Conservation (phyloP, 352 stramenopile genomes). For the Plasmopara viticola region DNA sequence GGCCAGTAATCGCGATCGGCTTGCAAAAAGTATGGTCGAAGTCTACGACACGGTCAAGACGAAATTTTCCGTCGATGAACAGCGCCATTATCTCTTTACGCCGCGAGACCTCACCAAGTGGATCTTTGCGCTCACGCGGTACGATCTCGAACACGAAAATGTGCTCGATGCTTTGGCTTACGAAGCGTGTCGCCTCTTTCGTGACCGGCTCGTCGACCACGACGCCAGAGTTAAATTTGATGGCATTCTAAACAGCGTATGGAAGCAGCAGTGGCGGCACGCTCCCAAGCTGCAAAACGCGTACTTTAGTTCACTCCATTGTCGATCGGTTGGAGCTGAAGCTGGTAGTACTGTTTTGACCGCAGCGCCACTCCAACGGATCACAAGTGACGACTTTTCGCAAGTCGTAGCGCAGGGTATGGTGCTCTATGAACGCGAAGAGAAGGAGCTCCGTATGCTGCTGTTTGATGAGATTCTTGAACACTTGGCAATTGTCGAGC, state of each 20-base stretch:
- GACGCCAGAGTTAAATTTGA: slow-evolving; percentile 83
- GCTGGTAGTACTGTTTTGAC: slow-evolving; percentile 4
- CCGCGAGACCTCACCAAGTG: slow-evolving; percentile 90
- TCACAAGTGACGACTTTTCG: slow-evolving; percentile 80
- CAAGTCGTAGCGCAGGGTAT: slow-evolving; percentile 84
- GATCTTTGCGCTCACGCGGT: slow-evolving; percentile 85
- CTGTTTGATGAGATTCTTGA: slow-evolving; percentile 91
- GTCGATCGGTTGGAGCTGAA: slow-evolving; percentile 19
- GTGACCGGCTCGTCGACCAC: slow-evolving; percentile 84
- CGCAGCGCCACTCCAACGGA: slow-evolving; percentile 41
- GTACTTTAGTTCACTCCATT: slow-evolving; percentile 83
- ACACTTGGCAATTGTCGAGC: slow-evolving; percentile 86
- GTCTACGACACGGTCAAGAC: slow-evolving; percentile 84
- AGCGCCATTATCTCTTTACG: slow-evolving; percentile 94
- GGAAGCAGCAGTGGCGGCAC: slow-evolving; percentile 86
- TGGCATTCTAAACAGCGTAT: slow-evolving; percentile 64
- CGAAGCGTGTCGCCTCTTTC: slow-evolving; percentile 85
- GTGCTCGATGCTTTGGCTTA: slow-evolving; percentile 89
- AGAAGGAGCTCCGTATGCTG: slow-evolving; percentile 91
- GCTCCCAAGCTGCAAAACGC: slow-evolving; percentile 65
- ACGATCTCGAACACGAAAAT: slow-evolving; percentile 86
- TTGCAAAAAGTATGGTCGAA: slow-evolving; percentile 87
- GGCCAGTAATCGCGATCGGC: slow-evolving; percentile 59
- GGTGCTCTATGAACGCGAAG: slow-evolving; percentile 92
- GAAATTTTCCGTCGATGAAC: slow-evolving; percentile 91